Evolutionary conservation across 2,329 filamentous ascomycete species (phyloP), one percentile per base, ranked within the genome.

Genomic region (Exophiala sideris): DNA sequence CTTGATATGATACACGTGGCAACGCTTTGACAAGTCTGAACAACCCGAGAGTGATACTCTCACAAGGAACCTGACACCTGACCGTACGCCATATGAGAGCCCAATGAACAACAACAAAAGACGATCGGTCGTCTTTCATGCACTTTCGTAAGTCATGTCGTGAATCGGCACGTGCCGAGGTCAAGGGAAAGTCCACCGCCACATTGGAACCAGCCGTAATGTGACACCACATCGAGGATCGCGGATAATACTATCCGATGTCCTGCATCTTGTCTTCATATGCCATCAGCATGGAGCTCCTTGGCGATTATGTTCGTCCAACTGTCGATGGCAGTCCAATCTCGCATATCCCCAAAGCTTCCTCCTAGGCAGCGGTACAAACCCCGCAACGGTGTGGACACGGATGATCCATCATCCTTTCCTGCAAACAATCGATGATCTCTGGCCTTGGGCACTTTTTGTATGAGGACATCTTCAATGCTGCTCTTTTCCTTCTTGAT

Each of bases 371-470:
- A 60, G 14, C 41, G 48, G 50, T 56, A 60, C 24, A 60, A n/a
- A 8, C 48, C 44, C 9, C 48, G 45, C 3, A 53, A 16, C 6
- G 49, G 54, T 5, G 32, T 34, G 7, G 57, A 39, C 20, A 44
- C 52, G 5, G 47, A 45, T 10, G 45, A 50, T 4, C 51, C 50
- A 29, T 60, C 57, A 14, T 54, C 45, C 42, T 55, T 60, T 16
- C 57, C 57, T 2, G 54, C 54, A 45, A 60, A 60, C 36, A 60
- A 20, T 36, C 39, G 57, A 45, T 60, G 57, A n/a, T 57, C 54
- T 39, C 49, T 33, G 33, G 57, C 52, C 29, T 55, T 57, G 12
- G 57, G 57, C 39, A 60, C 16, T 38, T 56, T 60, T 21, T 34
- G 42, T 4, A n/a, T 24, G 18, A 60, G 41, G 8, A 35, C 36